Conservation (phyloP, 345 rosid species). For the Gossypium rotundifolium region DNA sequence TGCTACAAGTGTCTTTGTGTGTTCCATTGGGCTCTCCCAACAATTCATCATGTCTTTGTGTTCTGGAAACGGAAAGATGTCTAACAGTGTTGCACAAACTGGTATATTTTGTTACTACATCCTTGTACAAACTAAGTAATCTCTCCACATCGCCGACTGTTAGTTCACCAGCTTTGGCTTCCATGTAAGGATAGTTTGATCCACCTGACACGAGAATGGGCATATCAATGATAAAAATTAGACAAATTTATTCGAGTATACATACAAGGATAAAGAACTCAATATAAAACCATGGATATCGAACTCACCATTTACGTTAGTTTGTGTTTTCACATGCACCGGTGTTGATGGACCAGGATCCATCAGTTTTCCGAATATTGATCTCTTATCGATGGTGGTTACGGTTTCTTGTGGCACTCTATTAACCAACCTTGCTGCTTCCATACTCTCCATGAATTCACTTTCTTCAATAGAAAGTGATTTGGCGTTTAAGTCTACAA, state of each 20-base stretch:
- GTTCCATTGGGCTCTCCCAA: conserved; percentile 3
- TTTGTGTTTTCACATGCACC: conserved; percentile 14
- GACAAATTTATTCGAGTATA: neutral
- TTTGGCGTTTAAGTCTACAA: conserved; percentile 41
- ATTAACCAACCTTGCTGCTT: conserved; percentile 39
- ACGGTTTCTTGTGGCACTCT: conserved; percentile 15
- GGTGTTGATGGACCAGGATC: conserved; percentile 19
- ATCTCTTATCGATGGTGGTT: conserved; percentile 14
- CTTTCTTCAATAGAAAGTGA: conserved; percentile 56
- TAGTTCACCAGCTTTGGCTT: conserved; percentile 40
- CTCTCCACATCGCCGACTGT: conserved; percentile 44
- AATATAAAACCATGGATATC: neutral
- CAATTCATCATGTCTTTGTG: conserved; percentile 4
- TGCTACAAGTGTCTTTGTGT: neutral
- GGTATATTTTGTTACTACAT: conserved; percentile 41
- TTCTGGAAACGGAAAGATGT: conserved; percentile 19
- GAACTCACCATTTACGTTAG: conserved; percentile 20
- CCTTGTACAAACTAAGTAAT: conserved; percentile 48
- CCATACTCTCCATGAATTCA: conserved; percentile 52
- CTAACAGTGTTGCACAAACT: conserved; percentile 30
- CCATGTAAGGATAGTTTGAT: conserved; percentile 41
- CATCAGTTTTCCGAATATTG: conserved; percentile 7
- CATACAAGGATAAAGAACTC: neutral
- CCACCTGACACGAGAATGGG: conserved; percentile 20
- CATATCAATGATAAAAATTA: neutral